These are phyloP conservation scores for Yamadazyma triangularis DNA, from an alignment of 1,139 yeast species.

Conservation along the genomic window DNA sequence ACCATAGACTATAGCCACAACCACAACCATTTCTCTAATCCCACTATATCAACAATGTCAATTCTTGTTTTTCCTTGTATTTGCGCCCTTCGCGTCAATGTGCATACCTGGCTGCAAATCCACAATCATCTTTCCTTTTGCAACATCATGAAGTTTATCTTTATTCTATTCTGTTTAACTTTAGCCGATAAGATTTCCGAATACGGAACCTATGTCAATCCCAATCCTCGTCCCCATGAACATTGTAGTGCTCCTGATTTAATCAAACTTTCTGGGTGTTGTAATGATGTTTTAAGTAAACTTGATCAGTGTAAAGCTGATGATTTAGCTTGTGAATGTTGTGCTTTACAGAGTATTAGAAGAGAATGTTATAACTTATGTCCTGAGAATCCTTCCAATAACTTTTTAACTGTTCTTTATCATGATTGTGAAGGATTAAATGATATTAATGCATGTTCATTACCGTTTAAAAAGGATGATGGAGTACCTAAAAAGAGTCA, in stretches of 20 bases:
- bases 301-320: constrained; percentile 48
- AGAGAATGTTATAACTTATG: constrained; percentile 44
- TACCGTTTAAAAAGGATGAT: constrained; percentile 43
- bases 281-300: constrained; percentile 40
- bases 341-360: constrained; percentile 47
- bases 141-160: too few species aligned
- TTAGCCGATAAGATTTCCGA: constrained; percentile 10
- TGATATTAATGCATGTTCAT: constrained; percentile 47
- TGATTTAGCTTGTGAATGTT: constrained; percentile 53
- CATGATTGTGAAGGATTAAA: constrained; percentile 43
- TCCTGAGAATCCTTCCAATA: constrained; percentile 45
- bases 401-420: constrained; percentile 40
- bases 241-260: constrained; percentile 40
- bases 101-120: too few species aligned
- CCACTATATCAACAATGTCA: too few species aligned
- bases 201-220: constrained; percentile 44
- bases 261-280: constrained; percentile 38
- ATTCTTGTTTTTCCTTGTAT: too few species aligned
- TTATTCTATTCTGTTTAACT: too few species aligned
- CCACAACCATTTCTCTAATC: too few species aligned
- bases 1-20: too few species aligned
- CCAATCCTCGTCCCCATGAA: constrained; percentile 38
- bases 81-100: too few species aligned
- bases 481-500: constrained; percentile 3
- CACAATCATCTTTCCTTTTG: too few species aligned